Base-by-base conservation (phyloP, 352 stramenopile species). In the Phytophthora megakarya region DNA sequence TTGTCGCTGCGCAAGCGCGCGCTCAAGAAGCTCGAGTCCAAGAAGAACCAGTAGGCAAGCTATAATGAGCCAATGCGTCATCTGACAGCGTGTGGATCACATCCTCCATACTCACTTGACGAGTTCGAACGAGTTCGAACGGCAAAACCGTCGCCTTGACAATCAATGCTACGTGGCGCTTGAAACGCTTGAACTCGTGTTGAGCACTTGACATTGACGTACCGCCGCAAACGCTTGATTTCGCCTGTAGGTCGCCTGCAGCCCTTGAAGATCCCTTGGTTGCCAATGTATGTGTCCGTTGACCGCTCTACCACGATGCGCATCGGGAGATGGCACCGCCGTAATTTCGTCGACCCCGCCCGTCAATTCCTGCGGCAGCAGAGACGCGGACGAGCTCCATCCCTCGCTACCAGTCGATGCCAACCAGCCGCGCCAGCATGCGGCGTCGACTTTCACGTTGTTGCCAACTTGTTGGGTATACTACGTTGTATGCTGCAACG, bases 21-120 rank as follows among this genome's bases (percentile, higher is more conserved):
- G 51, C 70, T 96, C 59, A 92, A 95, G 81, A 97, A 97, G 76
- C 73, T 84, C 8, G 78, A 89, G 66, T 68, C 86, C 54, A 96
- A 96, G 75, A 94, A 92, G 78, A 86, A 80, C 45, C 61, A 90
- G 68, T 89, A 91, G n/a, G 39, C 46, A 26, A 8, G 9, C 12
- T 52, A 35, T 35, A 32, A 12, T 21, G 28, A 52, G 33, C 18
- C 25, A 11, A 12, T n/a, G 22, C 22, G 53, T 65, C 46, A 51
- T 54, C 23, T 42, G 9, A 32, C n/a, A n/a, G n/a, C n/a, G n/a
- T n/a, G n/a, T n/a, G n/a, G n/a, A n/a, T n/a, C n/a, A n/a, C n/a
- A n/a, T n/a, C n/a, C n/a, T n/a, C n/a, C n/a, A n/a, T n/a, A n/a
- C n/a, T n/a, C n/a, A n/a, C n/a, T n/a, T n/a, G n/a, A n/a, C n/a